Base-by-base conservation (phyloP, 2,329 filamentous ascomycete species). In the Pseudogymnoascus sp. region DNA sequence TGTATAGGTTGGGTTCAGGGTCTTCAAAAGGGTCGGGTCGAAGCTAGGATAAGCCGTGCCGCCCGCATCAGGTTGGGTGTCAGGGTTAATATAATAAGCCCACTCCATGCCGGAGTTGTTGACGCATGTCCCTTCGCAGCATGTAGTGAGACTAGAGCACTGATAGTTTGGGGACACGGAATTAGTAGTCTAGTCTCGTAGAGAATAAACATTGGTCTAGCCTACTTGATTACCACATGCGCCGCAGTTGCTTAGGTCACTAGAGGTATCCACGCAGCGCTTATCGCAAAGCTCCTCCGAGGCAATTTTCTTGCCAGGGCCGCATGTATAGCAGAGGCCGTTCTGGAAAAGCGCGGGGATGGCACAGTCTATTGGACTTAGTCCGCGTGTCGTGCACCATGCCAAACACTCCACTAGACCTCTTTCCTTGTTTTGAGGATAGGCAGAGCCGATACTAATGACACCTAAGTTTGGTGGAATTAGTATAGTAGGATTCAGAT, bases 21-120 rank as follows among this genome's bases (percentile, higher is more conserved):
- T 50, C 50, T 62, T 60, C 22, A 58, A 62, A 11, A 34, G 14
- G 11, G 50, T 32, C 2, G 57, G 57, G 35, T 50, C 57, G 39
- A 62, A 62, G 14, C 16, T 18, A 7, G n/a, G 12, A 47, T 61
- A 61, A 11, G n/a, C 22, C 14, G n/a, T 20, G 25, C 35, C 20
- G 25, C 6, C 18, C 2, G 9, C 37, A 43, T 43, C 30, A 3
- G 14, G 2, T 50, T 11, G 6, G n/a, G 9, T 6, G 43, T 50
- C 43, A 11, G 43, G 43, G 43, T 50, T 50, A 11, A n/a, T 14
- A 12, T 60, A 62, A 28, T 28, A 28, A 2, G 60, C 60, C 34
- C 39, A 62, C 22, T 62, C 25, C 18, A 62, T 14, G 18, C 60
- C 60, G 32, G 59, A 41, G 57, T 60, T 62, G 43, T 30, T 50